phyloP scores from a whole-genome alignment of 2,329 filamentous ascomycete species.

The Arthrobotrys conoides region DNA sequence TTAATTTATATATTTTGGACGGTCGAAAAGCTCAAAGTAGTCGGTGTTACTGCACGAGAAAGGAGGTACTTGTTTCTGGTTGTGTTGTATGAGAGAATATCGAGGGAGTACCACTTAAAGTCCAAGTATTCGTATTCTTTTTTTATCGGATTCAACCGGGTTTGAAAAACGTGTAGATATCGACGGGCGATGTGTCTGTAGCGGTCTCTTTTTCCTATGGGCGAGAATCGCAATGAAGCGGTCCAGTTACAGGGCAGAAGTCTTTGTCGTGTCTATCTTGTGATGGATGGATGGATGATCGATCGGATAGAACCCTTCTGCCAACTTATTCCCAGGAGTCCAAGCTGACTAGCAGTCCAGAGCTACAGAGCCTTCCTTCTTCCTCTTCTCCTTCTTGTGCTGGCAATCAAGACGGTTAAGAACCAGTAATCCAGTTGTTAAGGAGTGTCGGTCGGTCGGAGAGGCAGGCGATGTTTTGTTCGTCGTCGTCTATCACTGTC shows the following conservation, averaged over 20 bases:
- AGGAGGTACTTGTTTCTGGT: conserved; percentile 24
- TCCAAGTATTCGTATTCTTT: not conserved
- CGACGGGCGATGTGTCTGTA: not conserved
- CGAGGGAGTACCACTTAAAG: not conserved
- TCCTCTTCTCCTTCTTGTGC: not conserved
- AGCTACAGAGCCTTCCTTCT: conserved; percentile 10
- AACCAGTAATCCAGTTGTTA: conserved; percentile 5
- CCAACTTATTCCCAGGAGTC: conserved; percentile 38
- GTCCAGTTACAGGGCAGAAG: conserved; percentile 54
- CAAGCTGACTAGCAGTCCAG: conserved; percentile 27
- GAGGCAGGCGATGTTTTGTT: conserved; percentile 17
- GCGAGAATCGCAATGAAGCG: conserved; percentile 51
- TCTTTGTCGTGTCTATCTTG: conserved; percentile 61
- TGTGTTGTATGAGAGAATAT: conserved; percentile 49
- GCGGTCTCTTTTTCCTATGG: conserved; percentile 15
- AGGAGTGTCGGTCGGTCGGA: conserved; percentile 34
- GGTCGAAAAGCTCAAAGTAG: too few relatives aligned
- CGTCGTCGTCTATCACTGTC: conserved; percentile 38
- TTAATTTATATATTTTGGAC: conserved; percentile 11
- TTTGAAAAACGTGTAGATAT: not conserved
- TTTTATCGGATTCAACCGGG: not conserved
- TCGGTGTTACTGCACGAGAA: conserved; percentile 12
- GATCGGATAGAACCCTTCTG: conserved; percentile 60
- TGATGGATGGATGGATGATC: conserved; percentile 35
- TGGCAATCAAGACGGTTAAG: conserved; percentile 2